Evolutionary conservation across 2,329 filamentous ascomycete species (phyloP).

Genomic region (Claviceps quebecensis): DNA sequence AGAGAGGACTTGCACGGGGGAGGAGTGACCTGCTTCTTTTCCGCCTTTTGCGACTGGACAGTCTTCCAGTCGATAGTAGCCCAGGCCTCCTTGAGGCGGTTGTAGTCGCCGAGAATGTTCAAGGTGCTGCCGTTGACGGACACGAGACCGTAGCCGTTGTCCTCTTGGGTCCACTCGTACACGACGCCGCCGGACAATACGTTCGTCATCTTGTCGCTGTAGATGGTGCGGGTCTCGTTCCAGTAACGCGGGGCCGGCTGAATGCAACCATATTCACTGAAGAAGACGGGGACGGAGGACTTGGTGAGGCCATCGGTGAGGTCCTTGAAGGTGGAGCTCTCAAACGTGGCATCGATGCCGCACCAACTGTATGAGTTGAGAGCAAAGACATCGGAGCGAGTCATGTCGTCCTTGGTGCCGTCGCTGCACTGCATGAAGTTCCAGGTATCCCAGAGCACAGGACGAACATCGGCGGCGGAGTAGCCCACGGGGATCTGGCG

Average conservation of each 20-base stretch:
- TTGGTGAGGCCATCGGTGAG: conserved; percentile 51
- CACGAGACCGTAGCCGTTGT: conserved; percentile 52
- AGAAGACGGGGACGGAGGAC: conserved; percentile 62
- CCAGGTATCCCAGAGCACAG: conserved; percentile 59
- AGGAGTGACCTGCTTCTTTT: conserved; percentile 33
- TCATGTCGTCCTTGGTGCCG: conserved; percentile 41
- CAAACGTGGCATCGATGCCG: conserved; percentile 43
- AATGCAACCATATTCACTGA: conserved; percentile 74
- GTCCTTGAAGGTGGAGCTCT: conserved; percentile 46
- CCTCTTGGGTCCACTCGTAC: conserved; percentile 67
- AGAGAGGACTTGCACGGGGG: conserved; percentile 52
- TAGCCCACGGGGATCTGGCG: conserved; percentile 65
- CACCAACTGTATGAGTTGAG: conserved; percentile 65
- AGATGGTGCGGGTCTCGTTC: conserved; percentile 61
- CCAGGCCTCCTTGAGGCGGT: conserved; percentile 64
- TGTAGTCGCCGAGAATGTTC: conserved; percentile 49
- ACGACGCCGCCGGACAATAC: conserved; percentile 64
- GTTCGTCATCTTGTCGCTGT: conserved; percentile 53
- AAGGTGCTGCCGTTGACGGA: conserved; percentile 43
- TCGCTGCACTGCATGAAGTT: conserved; percentile 59
- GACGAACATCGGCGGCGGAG: conserved; percentile 66
- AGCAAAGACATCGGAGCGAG: conserved; percentile 60
- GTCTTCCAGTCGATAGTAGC: conserved; percentile 56
- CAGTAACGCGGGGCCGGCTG: conserved; percentile 55
- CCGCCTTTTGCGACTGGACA: conserved; percentile 49